These are phyloP conservation scores for Dictyostelium intermedium DNA, from an alignment of 78 protist species.

Conservation along the genomic window DNA sequence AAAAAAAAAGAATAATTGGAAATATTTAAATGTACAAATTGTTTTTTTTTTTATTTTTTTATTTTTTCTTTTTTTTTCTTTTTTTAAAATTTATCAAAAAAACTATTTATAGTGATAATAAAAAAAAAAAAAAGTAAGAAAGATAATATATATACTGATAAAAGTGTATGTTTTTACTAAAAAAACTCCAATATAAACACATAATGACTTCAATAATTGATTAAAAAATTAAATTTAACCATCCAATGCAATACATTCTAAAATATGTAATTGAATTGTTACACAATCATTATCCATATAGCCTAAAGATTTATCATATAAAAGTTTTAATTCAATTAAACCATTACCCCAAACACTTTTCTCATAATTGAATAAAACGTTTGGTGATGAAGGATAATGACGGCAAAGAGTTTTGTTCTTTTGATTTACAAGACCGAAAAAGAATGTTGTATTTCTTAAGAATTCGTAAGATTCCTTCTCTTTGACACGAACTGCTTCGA, in stretches of 20 bases:
- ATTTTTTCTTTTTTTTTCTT: no score
- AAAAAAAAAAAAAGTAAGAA: not conserved
- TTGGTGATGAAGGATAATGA: constrained; percentile 73
- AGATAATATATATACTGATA: not conserved
- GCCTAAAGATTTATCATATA: constrained; percentile 62
- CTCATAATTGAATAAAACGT: constrained; percentile 64
- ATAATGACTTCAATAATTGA: not conserved
- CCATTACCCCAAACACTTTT: constrained; percentile 81
- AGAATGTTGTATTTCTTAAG: constrained; percentile 64
- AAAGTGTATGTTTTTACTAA: not conserved
- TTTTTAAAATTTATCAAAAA: not conserved
- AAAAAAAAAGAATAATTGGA: no score
- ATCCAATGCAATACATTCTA: constrained; percentile 72
- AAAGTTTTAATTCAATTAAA: constrained; percentile 43
- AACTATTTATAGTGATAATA: not conserved
- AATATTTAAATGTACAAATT: not conserved
- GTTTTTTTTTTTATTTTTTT: not conserved
- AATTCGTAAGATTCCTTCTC: constrained; percentile 68
- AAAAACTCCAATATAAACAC: not conserved
- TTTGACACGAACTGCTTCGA: constrained; percentile 64
- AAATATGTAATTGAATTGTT: constrained; percentile 60
- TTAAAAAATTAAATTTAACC: constrained; percentile 26
- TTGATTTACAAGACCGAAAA: constrained; percentile 61
- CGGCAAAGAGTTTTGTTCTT: constrained; percentile 27
- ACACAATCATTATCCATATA: constrained; percentile 61